Conservation (phyloP, 331 rosid species). For the Rhamnella rubrinervis region DNA sequence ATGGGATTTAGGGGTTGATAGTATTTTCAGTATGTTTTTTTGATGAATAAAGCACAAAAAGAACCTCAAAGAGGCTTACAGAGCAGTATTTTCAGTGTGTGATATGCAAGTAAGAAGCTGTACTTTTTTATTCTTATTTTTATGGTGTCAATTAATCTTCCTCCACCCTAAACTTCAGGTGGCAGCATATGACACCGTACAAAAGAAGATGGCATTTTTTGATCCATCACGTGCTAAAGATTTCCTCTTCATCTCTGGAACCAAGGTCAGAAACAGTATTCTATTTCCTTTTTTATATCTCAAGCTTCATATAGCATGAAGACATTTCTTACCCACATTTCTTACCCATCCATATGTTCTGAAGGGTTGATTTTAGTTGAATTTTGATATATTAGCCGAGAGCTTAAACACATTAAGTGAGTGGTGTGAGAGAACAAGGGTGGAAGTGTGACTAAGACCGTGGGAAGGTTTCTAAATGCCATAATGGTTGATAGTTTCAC, state of each 20-base stretch:
- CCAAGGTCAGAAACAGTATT: constrained; percentile 58
- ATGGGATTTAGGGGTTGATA: neutral
- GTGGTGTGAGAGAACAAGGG: no score
- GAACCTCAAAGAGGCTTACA: no score
- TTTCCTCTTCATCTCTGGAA: constrained; percentile 94
- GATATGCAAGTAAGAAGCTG: neutral
- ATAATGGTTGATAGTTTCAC: no score
- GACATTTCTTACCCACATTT: no score
- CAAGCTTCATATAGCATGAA: neutral
- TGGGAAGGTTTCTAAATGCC: no score
- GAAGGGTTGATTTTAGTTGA: neutral
- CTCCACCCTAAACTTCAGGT: constrained; percentile 49
- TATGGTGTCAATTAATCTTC: neutral
- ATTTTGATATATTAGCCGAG: neutral
- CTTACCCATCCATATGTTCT: neutral
- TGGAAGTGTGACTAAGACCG: no score
- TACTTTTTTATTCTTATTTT: neutral
- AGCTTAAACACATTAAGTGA: no score
- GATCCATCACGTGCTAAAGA: constrained; percentile 82
- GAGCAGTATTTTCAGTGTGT: neutral
- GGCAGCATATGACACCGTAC: constrained; percentile 85
- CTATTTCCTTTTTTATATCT: constrained; percentile 10
- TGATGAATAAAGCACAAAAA: no score
- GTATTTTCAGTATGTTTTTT: neutral
- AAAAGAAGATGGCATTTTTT: constrained; percentile 88